Evolutionary conservation across 495 filamentous ascomycete genomes (phyloP), one percentile per base, ranked within the genome.

Genomic region (Talaromyces thailandensis): DNA sequence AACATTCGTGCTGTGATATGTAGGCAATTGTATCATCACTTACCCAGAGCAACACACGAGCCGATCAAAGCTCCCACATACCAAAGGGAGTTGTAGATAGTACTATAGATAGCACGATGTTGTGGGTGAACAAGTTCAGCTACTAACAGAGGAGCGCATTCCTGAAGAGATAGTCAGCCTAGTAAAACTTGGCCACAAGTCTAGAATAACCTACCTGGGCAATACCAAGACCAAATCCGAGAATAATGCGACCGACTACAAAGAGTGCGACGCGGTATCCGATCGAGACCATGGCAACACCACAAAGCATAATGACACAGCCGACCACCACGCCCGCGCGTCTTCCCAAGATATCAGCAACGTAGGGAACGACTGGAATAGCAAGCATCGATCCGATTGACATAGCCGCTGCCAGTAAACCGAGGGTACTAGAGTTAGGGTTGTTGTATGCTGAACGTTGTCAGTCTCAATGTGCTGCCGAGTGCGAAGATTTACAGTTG

Each of bases 321-420:
- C 86, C 86, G 61, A 84, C 73, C 55, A 83, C 72, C 59, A 89
- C 84, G 57, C 84, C 83, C 62, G 78, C 48, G 63, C 85, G 83
- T 50, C 86, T 84, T 61, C 86, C 86, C 55, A 82, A 70, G 61
- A 80, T 74, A 74, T 89, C 86, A 45, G 85, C 82, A 55, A 86
- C 68, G 64, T 83, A 75, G 11, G 86, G 87, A 6, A 87, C 86
- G 8, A 86, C 68, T 31, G 86, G 86, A 56, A 88, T 84, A 26
- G 85, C 85, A 45, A 74, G 75, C 64, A 90, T 77, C 60, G 79
- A 83, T 62, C 86, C 87, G 62, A 88, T 82, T 65, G 85, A 83
- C 79, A 88, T 86, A 67, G 88, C 79, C n/a, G 84, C 83, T 58
- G 79, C 82, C 9, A 91, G 80, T 43, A 90, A 79, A 70, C 86